phyloP scores from a whole-genome alignment of 2,329 filamentous ascomycete species.

The Botrytis deweyae region DNA sequence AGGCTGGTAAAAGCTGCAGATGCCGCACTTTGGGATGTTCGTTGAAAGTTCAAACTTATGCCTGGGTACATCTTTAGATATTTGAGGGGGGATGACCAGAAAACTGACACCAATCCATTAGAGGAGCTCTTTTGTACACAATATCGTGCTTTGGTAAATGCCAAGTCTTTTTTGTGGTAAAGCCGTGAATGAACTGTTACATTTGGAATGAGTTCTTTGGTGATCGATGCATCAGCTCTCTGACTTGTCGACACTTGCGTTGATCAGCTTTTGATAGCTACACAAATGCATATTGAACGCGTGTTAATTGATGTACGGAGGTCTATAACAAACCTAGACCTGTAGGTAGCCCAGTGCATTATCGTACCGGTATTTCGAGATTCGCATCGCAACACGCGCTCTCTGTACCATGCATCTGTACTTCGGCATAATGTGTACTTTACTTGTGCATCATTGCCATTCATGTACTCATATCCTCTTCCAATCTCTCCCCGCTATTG shows the following conservation, averaged over 20 bases:
- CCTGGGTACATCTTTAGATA: background rate
- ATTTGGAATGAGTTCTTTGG: background rate
- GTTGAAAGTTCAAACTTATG: background rate
- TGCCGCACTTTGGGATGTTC: background rate
- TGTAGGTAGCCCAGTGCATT: conserved; percentile 12
- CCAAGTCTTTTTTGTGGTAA: background rate
- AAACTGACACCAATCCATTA: background rate
- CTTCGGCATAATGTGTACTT: conserved; percentile 1
- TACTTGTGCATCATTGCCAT: conserved; percentile 3
- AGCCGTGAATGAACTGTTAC: background rate
- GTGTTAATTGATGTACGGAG: conserved; percentile 7
- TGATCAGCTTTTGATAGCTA: conserved; percentile 2
- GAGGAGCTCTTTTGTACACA: background rate
- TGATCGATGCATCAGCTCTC: conserved; percentile 7
- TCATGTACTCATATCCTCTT: background rate
- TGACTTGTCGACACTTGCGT: conserved; percentile 8
- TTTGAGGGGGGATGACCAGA: background rate
- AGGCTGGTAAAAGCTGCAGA: conserved; percentile 1
- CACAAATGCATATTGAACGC: conserved; percentile 17
- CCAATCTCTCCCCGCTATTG: background rate
- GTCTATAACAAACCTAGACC: background rate
- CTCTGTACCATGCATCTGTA: conserved; percentile 6
- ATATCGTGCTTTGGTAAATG: background rate
- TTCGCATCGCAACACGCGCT: conserved; percentile 1
- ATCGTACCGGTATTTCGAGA: conserved; percentile 14